phyloP scores from a whole-genome alignment of 1,284 basidiomycete species.

The Flammula alnicola region DNA sequence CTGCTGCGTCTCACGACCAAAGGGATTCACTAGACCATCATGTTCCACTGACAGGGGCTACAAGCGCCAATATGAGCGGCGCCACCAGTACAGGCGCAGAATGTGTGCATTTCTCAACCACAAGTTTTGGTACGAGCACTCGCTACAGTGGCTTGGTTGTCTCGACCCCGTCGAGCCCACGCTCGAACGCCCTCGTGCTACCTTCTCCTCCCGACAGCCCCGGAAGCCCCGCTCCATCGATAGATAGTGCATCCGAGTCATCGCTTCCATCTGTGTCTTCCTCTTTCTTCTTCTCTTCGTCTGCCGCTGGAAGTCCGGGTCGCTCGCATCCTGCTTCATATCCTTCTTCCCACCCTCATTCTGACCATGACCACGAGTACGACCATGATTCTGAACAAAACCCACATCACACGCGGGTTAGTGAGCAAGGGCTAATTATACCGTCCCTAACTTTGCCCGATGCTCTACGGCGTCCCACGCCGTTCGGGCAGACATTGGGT shows the following conservation, averaged over 20 bases:
- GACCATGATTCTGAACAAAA: constrained; percentile 1
- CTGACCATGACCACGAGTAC: constrained; percentile 46
- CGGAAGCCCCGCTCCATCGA: constrained; percentile 20
- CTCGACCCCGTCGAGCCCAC: constrained; percentile 3
- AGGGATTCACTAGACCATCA: constrained; percentile 6
- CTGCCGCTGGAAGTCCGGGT: constrained; percentile 61
- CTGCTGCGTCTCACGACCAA: constrained; percentile 10
- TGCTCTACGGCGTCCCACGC: constrained; percentile 59
- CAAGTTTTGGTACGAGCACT: no score
- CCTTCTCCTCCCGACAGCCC: constrained; percentile 63
- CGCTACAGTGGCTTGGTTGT: constrained; percentile 30
- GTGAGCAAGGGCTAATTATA: constrained; percentile 62
- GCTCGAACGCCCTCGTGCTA: constrained; percentile 28
- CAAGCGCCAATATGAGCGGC: neutral
- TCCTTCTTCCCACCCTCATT: constrained; percentile 41
- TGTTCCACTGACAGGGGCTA: neutral
- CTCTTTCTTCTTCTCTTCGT: constrained; percentile 73
- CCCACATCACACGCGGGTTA: constrained; percentile 17
- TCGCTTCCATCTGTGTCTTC: constrained; percentile 76
- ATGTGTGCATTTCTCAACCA: constrained; percentile 23
- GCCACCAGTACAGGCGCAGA: constrained; percentile 8
- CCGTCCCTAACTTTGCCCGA: constrained; percentile 69
- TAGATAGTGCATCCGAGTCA: constrained; percentile 51
- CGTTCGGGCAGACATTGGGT: constrained; percentile 68
- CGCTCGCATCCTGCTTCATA: constrained; percentile 22